Evolutionary conservation across 1,284 basidiomycete genomes (phyloP).

Genomic region (Cystobasidium slooffiae): DNA sequence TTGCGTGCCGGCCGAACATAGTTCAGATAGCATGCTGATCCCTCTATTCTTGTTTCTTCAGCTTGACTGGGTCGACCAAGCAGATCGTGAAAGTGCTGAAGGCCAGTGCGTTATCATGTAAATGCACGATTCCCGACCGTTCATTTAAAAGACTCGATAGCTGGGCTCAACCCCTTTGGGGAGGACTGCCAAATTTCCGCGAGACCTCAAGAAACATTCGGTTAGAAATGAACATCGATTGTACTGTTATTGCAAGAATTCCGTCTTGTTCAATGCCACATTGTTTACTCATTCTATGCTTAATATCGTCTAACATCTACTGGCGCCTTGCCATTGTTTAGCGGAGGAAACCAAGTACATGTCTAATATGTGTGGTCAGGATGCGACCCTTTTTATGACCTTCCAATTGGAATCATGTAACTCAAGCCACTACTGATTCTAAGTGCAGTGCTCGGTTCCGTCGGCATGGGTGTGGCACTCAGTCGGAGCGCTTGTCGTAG

Average conservation of each 20-base stretch:
- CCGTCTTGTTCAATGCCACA: too few relatives aligned
- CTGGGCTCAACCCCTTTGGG: not conserved
- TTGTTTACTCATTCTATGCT: too few relatives aligned
- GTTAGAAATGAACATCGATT: too few relatives aligned
- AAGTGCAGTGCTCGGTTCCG: constrained; percentile 17
- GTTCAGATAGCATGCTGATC: not conserved
- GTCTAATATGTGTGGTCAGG: too few relatives aligned
- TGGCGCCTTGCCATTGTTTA: too few relatives aligned
- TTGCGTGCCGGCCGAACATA: not conserved
- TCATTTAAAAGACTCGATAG: not conserved
- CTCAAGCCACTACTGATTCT: not conserved
- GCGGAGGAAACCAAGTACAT: too few relatives aligned
- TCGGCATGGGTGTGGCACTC: constrained; percentile 50
- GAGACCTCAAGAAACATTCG: too few relatives aligned
- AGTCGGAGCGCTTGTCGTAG: constrained; percentile 44
- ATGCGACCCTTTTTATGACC: not conserved
- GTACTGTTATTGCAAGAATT: too few relatives aligned
- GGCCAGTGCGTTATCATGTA: constrained; percentile 40
- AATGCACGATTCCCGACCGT: not conserved
- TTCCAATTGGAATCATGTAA: not conserved
- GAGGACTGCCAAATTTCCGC: not conserved
- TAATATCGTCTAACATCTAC: too few relatives aligned
- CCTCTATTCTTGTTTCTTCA: not conserved
- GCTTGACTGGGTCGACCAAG: constrained; percentile 42
- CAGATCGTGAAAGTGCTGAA: constrained; percentile 27